phyloP scores from a whole-genome alignment of 768 basidiomycete species.

The Leccinellum rugosiceps region DNA sequence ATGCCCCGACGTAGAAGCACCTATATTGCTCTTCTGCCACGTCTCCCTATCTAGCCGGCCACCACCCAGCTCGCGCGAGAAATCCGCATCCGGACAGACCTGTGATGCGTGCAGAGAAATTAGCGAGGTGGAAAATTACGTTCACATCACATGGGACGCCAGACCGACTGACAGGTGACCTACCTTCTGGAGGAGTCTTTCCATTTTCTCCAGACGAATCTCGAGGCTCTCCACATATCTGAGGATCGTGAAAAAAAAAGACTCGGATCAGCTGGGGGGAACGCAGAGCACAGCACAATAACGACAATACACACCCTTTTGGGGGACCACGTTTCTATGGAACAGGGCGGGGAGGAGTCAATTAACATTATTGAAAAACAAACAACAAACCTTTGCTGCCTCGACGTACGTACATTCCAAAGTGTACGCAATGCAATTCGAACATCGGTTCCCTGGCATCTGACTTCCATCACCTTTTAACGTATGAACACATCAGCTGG shows the following conservation, averaged over 20 bases:
- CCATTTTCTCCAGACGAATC: constrained; percentile 60
- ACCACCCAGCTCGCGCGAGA: constrained; percentile 55
- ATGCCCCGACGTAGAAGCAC: constrained; percentile 11
- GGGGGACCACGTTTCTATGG: constrained; percentile 41
- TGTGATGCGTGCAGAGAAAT: constrained; percentile 18
- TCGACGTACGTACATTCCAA: constrained; percentile 54
- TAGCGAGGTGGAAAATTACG: background rate
- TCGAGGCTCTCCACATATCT: constrained; percentile 66
- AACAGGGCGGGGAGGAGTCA: background rate
- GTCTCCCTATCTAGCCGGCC: constrained; percentile 36
- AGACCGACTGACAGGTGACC: background rate
- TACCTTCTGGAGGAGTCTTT: constrained; percentile 55
- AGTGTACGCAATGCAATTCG: constrained; percentile 50
- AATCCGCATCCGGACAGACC: constrained; percentile 65
- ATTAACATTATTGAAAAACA: background rate
- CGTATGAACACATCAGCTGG: background rate
- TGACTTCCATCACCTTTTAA: constrained; percentile 58
- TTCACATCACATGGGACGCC: background rate
- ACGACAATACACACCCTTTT: constrained; percentile 26
- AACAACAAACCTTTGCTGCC: constrained; percentile 45
- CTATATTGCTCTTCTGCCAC: constrained; percentile 27
- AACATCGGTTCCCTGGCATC: constrained; percentile 51
- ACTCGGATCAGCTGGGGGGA: background rate
- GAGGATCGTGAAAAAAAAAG: background rate
- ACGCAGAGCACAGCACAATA: background rate